Evolutionary conservation across 1,284 basidiomycete genomes (phyloP), one percentile per base, ranked within the genome.

Genomic region (Apiotrichum mycotoxinovorans): DNA sequence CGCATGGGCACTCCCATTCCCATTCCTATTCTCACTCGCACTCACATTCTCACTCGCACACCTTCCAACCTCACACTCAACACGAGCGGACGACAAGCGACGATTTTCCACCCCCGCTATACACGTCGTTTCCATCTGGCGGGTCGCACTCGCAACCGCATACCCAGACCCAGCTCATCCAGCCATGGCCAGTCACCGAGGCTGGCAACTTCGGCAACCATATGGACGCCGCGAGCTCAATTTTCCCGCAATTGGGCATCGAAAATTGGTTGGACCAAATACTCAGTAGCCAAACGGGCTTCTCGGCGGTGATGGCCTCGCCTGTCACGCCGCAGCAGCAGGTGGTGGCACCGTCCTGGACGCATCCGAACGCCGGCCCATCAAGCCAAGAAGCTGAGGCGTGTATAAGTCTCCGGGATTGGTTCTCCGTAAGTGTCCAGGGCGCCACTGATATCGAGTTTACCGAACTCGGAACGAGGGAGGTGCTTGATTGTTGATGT

Each of bases 251-350:
- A 20, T 35, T 51, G 23, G 54, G 54, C 8, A 56, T 57, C 25
- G 56, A 57, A 41, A 48, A 37, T n/a, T 57, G 56, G 56, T 34
- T 57, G 9, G 51, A 57, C 51, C 56, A 57, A 34, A 58, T 58
- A 38, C 43, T 54, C 22, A 50, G 52, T n/a, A 40, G 43, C 30
- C 54, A 49, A 18, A 34, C 54, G 2, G n/a, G 38, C 3, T 44
- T 55, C 33, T 22, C 53, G 7, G 25, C 38, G 14, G 34, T 37
- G 12, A 41, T 51, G 25, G 44, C 26, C 23, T 15, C 25, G 30
- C 34, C 44, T 0, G 27, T 22, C 3, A 22, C 42, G 18, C 54
- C 37, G 8, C 54, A 49, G 9, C 38, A 55, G 12, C 20, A 14
- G 4, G 9, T 22, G 5, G 20, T 35, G 15, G 27, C 11, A 17